phyloP scores from a whole-genome alignment of 208 protist genomes.

The Lotmaria passim region DNA sequence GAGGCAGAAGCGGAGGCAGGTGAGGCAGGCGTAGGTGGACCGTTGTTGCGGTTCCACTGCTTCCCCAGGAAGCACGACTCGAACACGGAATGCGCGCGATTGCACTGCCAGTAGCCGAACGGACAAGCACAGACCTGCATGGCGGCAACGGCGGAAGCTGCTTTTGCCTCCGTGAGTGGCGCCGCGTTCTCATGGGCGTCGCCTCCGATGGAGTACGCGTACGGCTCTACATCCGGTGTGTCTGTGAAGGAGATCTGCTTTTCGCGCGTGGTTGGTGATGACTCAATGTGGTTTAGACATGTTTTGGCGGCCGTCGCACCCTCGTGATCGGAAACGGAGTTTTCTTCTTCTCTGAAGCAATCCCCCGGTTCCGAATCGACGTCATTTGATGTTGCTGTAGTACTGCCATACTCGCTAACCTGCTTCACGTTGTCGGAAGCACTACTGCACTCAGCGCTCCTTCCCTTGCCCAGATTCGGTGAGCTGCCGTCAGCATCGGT shows the following conservation, averaged over 20 bases:
- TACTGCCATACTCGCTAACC: no score
- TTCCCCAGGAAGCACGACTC: constrained; percentile 60
- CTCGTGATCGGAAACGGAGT: no score
- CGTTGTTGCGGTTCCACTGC: constrained; percentile 39
- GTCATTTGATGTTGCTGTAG: no score
- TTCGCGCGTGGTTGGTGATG: background rate
- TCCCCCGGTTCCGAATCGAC: no score
- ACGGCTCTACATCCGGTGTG: constrained; percentile 14
- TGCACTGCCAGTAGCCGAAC: constrained; percentile 66
- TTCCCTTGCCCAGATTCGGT: no score
- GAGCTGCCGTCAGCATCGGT: no score
- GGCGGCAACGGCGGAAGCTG: background rate
- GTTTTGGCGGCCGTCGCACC: no score
- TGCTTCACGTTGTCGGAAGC: no score
- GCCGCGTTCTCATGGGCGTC: background rate
- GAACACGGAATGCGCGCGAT: constrained; percentile 65
- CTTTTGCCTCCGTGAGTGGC: background rate
- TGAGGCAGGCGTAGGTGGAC: background rate
- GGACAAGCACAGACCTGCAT: constrained; percentile 35
- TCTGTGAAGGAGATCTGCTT: background rate
- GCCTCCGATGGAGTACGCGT: background rate
- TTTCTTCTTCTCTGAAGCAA: no score
- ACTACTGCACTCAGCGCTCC: no score
- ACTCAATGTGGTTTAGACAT: background rate
- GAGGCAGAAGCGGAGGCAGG: background rate